Conservation (phyloP, 1,284 basidiomycete genomes). For the Coniferiporia weirii region DNA sequence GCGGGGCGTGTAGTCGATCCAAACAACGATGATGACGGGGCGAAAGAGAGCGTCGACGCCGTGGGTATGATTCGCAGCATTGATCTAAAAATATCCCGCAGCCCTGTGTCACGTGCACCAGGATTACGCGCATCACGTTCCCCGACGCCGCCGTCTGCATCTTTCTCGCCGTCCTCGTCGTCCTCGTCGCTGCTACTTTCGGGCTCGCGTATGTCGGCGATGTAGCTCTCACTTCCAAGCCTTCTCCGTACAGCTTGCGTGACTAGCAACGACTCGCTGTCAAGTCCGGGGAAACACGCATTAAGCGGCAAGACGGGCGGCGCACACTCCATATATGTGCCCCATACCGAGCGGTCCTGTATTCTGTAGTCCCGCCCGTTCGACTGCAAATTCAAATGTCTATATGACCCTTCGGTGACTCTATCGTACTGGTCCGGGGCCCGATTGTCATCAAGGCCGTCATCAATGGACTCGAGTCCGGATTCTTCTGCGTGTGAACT, state of each 20-base stretch:
- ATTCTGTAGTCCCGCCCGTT: background rate
- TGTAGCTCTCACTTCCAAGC: background rate
- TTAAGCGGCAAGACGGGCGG: constrained; percentile 12
- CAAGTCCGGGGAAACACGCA: constrained; percentile 14
- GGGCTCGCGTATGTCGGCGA: background rate
- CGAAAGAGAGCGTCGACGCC: background rate
- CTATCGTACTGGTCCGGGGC: background rate
- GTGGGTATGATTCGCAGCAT: constrained; percentile 5
- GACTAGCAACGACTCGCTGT: constrained; percentile 5
- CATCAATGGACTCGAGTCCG: background rate
- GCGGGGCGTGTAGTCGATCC: constrained; percentile 12
- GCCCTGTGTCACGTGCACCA: background rate
- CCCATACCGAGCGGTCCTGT: constrained; percentile 13
- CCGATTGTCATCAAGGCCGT: background rate
- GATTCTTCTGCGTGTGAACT: background rate
- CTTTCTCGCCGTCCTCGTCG: background rate
- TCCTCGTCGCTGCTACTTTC: background rate
- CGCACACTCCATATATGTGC: constrained; percentile 10
- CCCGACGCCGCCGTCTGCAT: background rate
- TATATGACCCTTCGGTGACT: background rate
- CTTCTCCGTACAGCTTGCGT: background rate
- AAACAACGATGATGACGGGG: constrained; percentile 1
- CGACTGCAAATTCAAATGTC: background rate
- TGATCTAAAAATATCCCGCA: background rate
- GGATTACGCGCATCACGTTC: background rate